Evolutionary conservation across 176 grass and related monocot genomes (phyloP), one percentile per base, ranked within the genome.

Genomic region (Phoenix dactylifera): DNA sequence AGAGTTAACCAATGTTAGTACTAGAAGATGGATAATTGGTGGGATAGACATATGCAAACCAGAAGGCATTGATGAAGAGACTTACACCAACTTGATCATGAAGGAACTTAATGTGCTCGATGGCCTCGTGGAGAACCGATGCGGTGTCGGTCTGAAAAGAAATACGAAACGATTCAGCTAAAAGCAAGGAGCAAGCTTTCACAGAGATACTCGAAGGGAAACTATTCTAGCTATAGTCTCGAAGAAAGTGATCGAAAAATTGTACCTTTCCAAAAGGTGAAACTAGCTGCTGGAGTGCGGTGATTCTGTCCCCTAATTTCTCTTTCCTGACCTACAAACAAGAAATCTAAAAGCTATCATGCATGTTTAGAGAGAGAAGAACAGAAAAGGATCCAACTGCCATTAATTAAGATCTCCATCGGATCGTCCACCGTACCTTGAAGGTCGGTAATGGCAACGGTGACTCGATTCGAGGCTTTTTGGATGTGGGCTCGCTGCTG

Each of bases 231-330:
- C 35, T 9, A 44, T 44, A 14, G 10, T 44, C 35, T 44, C 35
- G 14, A 44, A 44, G 35, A 44, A 44, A 44, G 35, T 3, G 35
- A 44, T 44, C 35, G 35, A 44, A 44, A 44, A 44, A 14, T 44
- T 44, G 10, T 65, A 96, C 92, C 92, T 96, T 96, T 91, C 92
- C 92, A 74, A 90, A 96, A 90, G 92, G 92, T 65, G 92, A 90
- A 61, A 96, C 92, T 18, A 96, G 72, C 59, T 96, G 92, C 81
- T 96, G 92, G 61, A 96, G 86, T 23, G 87, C 92, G 77, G 92
- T 88, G 83, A 96, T 90, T 87, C 92, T 87, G 83, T 96, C 92
- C 75, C 92, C 92, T 55, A 96, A 68, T 71, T 91, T 96, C 81
- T 96, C 92, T 74, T 96, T 96, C 72, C 92, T 88, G 62, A 91